Base-by-base conservation (phyloP, 78 protist species). In the Dictyostelium firmibasis region DNA sequence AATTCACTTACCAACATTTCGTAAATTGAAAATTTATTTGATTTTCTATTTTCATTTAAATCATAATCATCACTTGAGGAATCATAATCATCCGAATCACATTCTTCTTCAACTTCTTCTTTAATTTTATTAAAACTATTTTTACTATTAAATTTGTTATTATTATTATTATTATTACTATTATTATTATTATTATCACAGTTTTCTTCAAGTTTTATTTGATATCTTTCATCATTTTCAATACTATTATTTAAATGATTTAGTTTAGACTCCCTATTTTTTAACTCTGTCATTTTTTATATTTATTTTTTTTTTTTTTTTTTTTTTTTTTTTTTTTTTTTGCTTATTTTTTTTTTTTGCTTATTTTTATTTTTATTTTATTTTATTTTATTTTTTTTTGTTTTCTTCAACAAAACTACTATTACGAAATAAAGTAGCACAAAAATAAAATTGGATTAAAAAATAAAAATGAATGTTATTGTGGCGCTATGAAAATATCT, bases 1-100 rank as follows among this genome's bases (percentile, higher is more conserved):
- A 86, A 44, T 77, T 86, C 92, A 38, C 85, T 57, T 13, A 76
- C 18, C 14, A 86, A 53, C 62, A 47, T 25, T 79, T 79, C 70
- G 6, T 79, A n/a, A 9, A 38, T 53, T 60, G 38, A 20, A 53
- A 31, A 31, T 27, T 60, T 60, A 53, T 53, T 82, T 33, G 8
- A 27, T 67, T 67, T 35, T 16, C 33, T 25, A 10, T 62, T 2
- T 11, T 62, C 25, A 25, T 67, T 67, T 67, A 35, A 33, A 29
- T 33, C 47, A 33, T 41, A 72, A 72, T 33, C 29, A 5, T 72
- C 79, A 33, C 35, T 35, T 20, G n/a, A 33, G n/a, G 75, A 67
- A 67, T 72, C 2, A 72, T 72, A 72, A 13, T 72, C 41, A 13
- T 72, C 79, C 33, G 79, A 72, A 3, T 33, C 38, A 16, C 33